These are phyloP conservation scores for Hyphopichia wangnamkhiaoensis DNA, from an alignment of 1,139 yeast genomes.

Conservation along the genomic window DNA sequence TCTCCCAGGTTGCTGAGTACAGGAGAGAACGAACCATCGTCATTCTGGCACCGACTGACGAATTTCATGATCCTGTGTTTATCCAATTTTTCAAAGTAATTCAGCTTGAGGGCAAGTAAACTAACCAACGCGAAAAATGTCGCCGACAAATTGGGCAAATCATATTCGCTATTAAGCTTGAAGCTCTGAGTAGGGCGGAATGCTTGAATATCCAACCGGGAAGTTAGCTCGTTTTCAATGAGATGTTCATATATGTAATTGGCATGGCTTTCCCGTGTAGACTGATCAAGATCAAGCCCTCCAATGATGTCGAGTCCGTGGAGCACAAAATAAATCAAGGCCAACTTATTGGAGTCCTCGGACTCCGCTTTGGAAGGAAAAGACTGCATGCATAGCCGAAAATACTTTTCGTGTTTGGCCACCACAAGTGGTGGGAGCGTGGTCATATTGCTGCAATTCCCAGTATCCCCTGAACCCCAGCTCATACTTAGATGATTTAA, in stretches of 20 bases:
- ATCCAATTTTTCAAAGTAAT: constrained; percentile 39
- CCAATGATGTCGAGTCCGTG: constrained; percentile 60
- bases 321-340: constrained; percentile 66
- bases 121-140: constrained; percentile 66
- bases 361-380: constrained; percentile 52
- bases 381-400: constrained; percentile 49
- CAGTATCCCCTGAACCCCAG: no score
- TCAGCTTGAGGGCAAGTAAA: constrained; percentile 48
- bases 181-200: constrained; percentile 59
- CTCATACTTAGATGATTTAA: no score
- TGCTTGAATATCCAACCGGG: constrained; percentile 39
- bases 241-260: constrained; percentile 51
- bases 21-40: constrained; percentile 53
- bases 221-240: constrained; percentile 24
- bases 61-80: constrained; percentile 49
- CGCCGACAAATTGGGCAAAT: constrained; percentile 64
- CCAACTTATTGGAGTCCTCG: constrained; percentile 67
- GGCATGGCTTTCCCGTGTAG: constrained; percentile 31
- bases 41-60: constrained; percentile 54
- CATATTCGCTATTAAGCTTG: constrained; percentile 36
- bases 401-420: constrained; percentile 51
- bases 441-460: background rate
- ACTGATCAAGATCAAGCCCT: constrained; percentile 27
- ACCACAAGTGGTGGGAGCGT: constrained; percentile 11
- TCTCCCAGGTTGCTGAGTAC: constrained; percentile 27